These are phyloP conservation scores for Epichloe amarillans DNA, from an alignment of 2,329 filamentous ascomycete species.

Conservation along the genomic window DNA sequence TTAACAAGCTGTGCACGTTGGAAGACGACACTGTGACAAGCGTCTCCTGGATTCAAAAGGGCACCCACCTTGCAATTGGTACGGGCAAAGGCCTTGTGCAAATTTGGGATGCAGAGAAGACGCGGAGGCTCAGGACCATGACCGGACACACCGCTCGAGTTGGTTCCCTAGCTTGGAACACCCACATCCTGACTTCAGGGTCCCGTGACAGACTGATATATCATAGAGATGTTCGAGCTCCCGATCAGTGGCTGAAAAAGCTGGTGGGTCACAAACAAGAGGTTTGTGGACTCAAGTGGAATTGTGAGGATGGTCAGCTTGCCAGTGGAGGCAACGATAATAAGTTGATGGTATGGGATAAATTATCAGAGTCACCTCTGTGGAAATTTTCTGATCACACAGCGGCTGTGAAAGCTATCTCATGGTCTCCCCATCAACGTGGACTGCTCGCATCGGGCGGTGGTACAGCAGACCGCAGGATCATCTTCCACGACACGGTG, in stretches of 20 bases:
- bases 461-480: constrained; percentile 87
- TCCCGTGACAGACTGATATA: constrained; percentile 89
- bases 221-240: constrained; percentile 86
- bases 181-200: constrained; percentile 90
- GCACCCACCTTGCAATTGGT: constrained; percentile 88
- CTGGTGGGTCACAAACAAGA: constrained; percentile 95
- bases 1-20: constrained; percentile 87
- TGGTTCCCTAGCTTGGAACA: constrained; percentile 92
- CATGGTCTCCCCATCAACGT: constrained; percentile 94
- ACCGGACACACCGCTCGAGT: constrained; percentile 89
- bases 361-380: constrained; percentile 77
- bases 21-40: constrained; percentile 91
- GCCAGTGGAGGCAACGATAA: constrained; percentile 97
- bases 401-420: constrained; percentile 92
- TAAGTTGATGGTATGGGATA: constrained; percentile 98
- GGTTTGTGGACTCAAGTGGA: constrained; percentile 94
- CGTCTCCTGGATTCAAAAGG: constrained; percentile 96
- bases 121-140: constrained; percentile 82
- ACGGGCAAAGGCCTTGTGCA: constrained; percentile 91
- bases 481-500: constrained; percentile 95
- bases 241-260: constrained; percentile 78
- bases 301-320: constrained; percentile 86
- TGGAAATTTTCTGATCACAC: constrained; percentile 94
- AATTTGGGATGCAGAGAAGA: constrained; percentile 91
- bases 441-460: constrained; percentile 90